Evolutionary conservation across 225 moss, liverwort and hornwort genomes (phyloP).

Genomic region (Straminergon stramineum): DNA sequence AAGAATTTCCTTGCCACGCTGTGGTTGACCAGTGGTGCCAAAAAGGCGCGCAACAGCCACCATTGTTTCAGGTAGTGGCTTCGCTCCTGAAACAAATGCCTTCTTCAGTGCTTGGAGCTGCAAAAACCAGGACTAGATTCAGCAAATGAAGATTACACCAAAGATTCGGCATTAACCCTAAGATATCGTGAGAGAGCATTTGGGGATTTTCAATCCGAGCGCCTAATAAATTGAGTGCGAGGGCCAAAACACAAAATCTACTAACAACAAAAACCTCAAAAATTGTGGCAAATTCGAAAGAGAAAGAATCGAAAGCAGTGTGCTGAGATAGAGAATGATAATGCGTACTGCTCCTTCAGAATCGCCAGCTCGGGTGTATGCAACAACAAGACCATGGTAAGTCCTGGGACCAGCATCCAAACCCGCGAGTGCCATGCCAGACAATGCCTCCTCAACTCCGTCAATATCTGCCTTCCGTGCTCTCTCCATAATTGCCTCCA

Average conservation of each 20-base stretch:
- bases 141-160: background rate
- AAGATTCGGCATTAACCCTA: background rate
- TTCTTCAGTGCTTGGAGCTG: constrained; percentile 82
- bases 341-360: constrained; percentile 80
- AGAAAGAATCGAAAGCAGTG: background rate
- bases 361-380: constrained; percentile 64
- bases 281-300: background rate
- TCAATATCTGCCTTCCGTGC: constrained; percentile 64
- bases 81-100: constrained; percentile 52
- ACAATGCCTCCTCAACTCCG: constrained; percentile 86
- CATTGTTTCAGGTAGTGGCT: constrained; percentile 91
- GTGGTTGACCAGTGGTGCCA: constrained; percentile 56
- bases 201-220: background rate
- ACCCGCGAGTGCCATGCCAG: constrained; percentile 80
- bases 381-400: constrained; percentile 78
- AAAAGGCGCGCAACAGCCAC: constrained; percentile 68
- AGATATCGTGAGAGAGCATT: background rate
- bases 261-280: background rate
- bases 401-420: constrained; percentile 82
- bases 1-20: constrained; percentile 80
- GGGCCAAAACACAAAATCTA: background rate
- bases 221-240: background rate
- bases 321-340: background rate
- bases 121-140: background rate
- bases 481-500: constrained; percentile 92